Evolutionary conservation across 2,329 filamentous ascomycete species (phyloP), one percentile per base, ranked within the genome.

Genomic region (Sporothrix phasma): DNA sequence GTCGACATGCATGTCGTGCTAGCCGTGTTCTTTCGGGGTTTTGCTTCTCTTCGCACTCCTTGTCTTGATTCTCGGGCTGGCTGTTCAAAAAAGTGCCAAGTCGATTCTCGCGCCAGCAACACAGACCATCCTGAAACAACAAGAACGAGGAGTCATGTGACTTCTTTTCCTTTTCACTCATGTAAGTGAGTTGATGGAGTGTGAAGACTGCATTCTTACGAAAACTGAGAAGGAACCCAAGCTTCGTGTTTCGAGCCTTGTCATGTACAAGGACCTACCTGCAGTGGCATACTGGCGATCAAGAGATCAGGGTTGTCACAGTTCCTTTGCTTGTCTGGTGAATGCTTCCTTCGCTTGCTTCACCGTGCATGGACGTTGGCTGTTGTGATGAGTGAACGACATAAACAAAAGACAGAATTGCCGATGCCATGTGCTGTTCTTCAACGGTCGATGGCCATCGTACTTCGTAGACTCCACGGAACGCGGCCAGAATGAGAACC

Each of bases 361-460:
- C 19, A 58, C 43, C 54, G 54, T 58, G 54, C 37, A 58, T 58
- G 29, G 24, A 39, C 24, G 37, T 39, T 39, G 11, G 8, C 19
- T 7, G 31, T 6, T 29, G 19, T n/a, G n/a, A 43, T 24, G 19
- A 24, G 37, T 15, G 5, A 29, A 58, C 41, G 43, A 24, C 24
- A 15, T 17, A 29, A 10, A 29, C 5, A 13, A 13, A n/a, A 43
- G 24, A 58, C 10, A 22, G 5, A 19, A 43, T 10, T 59, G 24
- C 56, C 39, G 24, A 45, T 61, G 39, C 63, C 63, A 64, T 64
- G 63, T 64, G 63, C 41, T 56, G 29, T 65, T 65, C 63, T 58
- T 62, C 47, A 65, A 65, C 61, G 39, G 61, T 11, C 13, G 11
- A 26, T 26, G 41, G 47, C 22, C 43, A 58, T 61, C n/a, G 31